These are phyloP conservation scores for Metschnikowia bowlesiae DNA, from an alignment of 805 yeast species.

Conservation along the genomic window DNA sequence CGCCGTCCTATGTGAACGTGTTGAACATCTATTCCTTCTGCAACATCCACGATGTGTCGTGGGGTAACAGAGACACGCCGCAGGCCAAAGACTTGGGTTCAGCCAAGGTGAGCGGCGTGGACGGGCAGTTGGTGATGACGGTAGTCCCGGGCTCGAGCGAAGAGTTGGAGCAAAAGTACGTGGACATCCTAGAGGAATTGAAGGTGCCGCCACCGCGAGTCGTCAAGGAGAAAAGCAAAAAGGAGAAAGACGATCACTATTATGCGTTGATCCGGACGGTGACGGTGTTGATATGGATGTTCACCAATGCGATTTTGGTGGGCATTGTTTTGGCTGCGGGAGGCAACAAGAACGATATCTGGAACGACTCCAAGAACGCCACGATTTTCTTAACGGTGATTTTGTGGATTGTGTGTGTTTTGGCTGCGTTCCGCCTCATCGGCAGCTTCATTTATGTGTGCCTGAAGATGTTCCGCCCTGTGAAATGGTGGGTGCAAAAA, in stretches of 20 bases:
- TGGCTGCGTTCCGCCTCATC: slow-evolving; percentile 77
- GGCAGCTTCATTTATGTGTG: slow-evolving; percentile 65
- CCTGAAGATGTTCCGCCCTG: slow-evolving; percentile 33
- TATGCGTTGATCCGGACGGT: slow-evolving; percentile 87
- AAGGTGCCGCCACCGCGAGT: slow-evolving; percentile 31
- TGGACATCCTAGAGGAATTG: slow-evolving; percentile 57
- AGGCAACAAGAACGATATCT: slow-evolving; percentile 51
- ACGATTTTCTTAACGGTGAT: slow-evolving; percentile 75
- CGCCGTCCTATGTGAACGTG: slow-evolving; percentile 89
- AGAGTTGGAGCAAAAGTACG: slow-evolving; percentile 74
- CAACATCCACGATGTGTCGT: slow-evolving; percentile 91
- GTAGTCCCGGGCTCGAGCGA: slow-evolving; percentile 62
- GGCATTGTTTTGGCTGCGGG: slow-evolving; percentile 84
- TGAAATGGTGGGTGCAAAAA: slow-evolving; percentile 34
- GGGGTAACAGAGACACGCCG: slow-evolving; percentile 94
- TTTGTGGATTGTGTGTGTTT: slow-evolving; percentile 87
- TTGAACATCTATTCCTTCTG: slow-evolving; percentile 93
- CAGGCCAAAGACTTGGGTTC: slow-evolving; percentile 70
- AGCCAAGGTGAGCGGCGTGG: slow-evolving; percentile 56
- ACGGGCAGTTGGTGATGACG: slow-evolving; percentile 34
- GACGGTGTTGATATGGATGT: slow-evolving; percentile 86
- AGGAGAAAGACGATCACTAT: slow-evolving; percentile 58
- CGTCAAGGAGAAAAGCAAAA: slow-evolving; percentile 17
- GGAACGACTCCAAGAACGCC: slow-evolving; percentile 41
- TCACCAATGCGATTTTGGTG: slow-evolving; percentile 75